Evolutionary conservation across 495 filamentous ascomycete species (phyloP).

Genomic region (Lasiosphaeria miniovina): DNA sequence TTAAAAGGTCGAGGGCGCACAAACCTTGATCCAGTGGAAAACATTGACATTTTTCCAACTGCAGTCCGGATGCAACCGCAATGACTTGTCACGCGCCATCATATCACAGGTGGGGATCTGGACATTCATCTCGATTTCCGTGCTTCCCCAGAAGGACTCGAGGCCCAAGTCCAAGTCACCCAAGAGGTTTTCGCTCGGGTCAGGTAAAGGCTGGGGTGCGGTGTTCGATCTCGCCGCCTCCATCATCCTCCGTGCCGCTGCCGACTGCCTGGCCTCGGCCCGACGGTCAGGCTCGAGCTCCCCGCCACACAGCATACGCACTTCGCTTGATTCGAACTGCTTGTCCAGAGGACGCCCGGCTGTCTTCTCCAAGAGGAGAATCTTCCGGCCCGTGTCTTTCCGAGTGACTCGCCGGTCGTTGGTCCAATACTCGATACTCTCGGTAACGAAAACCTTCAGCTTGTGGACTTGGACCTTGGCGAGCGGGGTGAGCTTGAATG

Average conservation of each 20-base stretch:
- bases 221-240: conserved; percentile 35
- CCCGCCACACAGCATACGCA: conserved; percentile 77
- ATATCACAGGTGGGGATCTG: conserved; percentile 88
- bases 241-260: conserved; percentile 35
- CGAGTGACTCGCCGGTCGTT: conserved; percentile 84
- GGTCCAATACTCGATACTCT: conserved; percentile 92
- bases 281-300: conserved; percentile 54
- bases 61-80: conserved; percentile 85
- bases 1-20: conserved; percentile 13
- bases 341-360: conserved; percentile 76
- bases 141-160: conserved; percentile 71
- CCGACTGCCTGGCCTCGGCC: conserved; percentile 38
- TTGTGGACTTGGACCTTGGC: conserved; percentile 97
- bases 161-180: conserved; percentile 68
- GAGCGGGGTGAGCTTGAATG: conserved; percentile 93
- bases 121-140: conserved; percentile 96
- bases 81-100: conserved; percentile 74
- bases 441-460: conserved; percentile 92
- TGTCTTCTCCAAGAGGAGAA: conserved; percentile 85
- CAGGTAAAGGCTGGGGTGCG: conserved; percentile 41
- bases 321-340: conserved; percentile 74
- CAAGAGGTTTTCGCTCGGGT: conserved; percentile 65
- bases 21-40: conserved; percentile 98
- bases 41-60: conserved; percentile 96
- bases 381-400: conserved; percentile 78